Evolutionary conservation across 257 asterid genomes (phyloP).

Genomic region (Osmanthus fragrans): DNA sequence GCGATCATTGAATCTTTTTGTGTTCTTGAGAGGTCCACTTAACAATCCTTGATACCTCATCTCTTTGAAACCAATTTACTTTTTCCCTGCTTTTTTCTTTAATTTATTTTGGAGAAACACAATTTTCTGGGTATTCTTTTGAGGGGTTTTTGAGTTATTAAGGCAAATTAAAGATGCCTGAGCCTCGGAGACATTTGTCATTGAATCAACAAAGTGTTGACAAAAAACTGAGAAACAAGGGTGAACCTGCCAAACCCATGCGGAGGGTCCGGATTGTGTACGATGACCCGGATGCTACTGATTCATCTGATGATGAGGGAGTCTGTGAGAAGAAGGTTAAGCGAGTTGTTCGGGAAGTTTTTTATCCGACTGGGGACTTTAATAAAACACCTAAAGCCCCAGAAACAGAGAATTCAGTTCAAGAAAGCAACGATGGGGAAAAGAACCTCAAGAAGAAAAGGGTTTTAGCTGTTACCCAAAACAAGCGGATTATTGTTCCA

Average conservation of each 20-base stretch:
- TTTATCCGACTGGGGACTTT: slow-evolving; percentile 30
- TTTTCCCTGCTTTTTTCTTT: slow-evolving; percentile 10
- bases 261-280: slow-evolving; percentile 58
- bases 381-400: not conserved
- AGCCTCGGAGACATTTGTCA: slow-evolving; percentile 35
- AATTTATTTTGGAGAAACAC: slow-evolving; percentile 23
- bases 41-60: slow-evolving; percentile 18
- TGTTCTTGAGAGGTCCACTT: slow-evolving; percentile 74
- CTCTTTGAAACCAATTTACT: not conserved
- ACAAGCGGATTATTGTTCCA: slow-evolving; percentile 16
- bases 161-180: slow-evolving; percentile 37
- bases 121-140: slow-evolving; percentile 40
- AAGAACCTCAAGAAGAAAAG: slow-evolving; percentile 29
- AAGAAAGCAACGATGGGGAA: slow-evolving; percentile 45
- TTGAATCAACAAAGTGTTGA: slow-evolving; percentile 16
- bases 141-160: slow-evolving; percentile 38
- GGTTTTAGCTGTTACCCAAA: slow-evolving; percentile 20
- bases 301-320: slow-evolving; percentile 74
- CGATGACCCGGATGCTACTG: slow-evolving; percentile 87
- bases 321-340: slow-evolving; percentile 36
- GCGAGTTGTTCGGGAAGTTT: slow-evolving; percentile 52
- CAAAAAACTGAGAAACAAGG: slow-evolving; percentile 30
- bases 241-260: slow-evolving; percentile 32
- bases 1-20: slow-evolving; percentile 54
- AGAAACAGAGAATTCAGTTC: slow-evolving; percentile 44